phyloP scores from a whole-genome alignment of 306 rosid species.

The Acacia melanoxylon region DNA sequence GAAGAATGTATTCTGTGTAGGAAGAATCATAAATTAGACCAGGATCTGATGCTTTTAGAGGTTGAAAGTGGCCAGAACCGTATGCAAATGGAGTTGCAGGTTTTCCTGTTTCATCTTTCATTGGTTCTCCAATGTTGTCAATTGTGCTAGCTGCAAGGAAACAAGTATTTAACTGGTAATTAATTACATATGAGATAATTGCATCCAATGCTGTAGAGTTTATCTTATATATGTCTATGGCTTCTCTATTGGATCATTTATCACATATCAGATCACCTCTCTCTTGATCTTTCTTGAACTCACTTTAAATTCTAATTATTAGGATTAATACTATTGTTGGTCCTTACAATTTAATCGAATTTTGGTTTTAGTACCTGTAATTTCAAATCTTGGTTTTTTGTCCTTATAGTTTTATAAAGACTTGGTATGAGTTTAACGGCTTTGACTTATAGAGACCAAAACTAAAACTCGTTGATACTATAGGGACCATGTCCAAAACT shows the following conservation, averaged over 20 bases:
- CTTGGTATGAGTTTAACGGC: too few relatives aligned
- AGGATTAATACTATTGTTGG: too few relatives aligned
- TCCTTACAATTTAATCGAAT: too few relatives aligned
- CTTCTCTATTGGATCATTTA: not conserved
- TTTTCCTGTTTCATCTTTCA: slow-evolving; percentile 61
- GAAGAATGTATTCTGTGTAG: slow-evolving; percentile 67
- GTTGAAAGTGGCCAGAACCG: slow-evolving; percentile 86
- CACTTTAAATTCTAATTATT: too few relatives aligned
- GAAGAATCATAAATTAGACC: slow-evolving; percentile 87
- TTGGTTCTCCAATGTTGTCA: slow-evolving; percentile 62
- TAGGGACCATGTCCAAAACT: too few relatives aligned
- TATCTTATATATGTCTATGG: not conserved
- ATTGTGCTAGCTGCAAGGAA: slow-evolving; percentile 48
- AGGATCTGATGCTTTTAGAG: slow-evolving; percentile 69
- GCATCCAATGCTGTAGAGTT: not conserved
- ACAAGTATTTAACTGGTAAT: not conserved
- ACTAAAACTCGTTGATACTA: too few relatives aligned
- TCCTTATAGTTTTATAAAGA: too few relatives aligned
- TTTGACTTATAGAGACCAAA: too few relatives aligned
- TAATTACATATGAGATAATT: not conserved
- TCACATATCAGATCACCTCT: too few relatives aligned
- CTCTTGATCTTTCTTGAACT: not conserved
- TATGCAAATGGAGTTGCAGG: slow-evolving; percentile 70
- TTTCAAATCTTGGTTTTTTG: too few relatives aligned
- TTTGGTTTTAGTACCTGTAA: too few relatives aligned